Evolutionary conservation across 1,284 basidiomycete genomes (phyloP), one percentile per base, ranked within the genome.

Genomic region (Trichosporon sp.): DNA sequence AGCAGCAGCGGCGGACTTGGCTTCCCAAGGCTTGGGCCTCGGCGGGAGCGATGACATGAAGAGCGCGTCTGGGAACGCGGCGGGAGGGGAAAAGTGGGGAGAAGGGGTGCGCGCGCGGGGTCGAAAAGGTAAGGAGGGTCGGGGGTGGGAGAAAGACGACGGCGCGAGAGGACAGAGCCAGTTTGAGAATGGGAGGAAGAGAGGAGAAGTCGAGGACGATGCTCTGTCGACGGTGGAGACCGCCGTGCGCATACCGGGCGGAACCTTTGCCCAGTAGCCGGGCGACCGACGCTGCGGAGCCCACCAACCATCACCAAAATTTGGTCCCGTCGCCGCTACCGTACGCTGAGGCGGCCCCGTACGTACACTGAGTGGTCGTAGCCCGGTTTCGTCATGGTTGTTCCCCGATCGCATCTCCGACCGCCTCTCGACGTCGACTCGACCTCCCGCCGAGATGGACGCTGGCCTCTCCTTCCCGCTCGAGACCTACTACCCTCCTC

Each of bases 11-110:
- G 68, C 72, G 21, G 73, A 65, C 47, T 70, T 70, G 34, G 69
- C 73, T 73, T 80, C 79, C 79, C 79, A 81, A 44, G 80, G 80
- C 62, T 81, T 81, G 18, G 79, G 77, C 53, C 79, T 71, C 5
- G 78, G 76, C 18, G 80, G 76, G 12, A 78, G 70, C 9, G 80
- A 80, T 62, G 79, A 72, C 76, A 78, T 78, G 62, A 21, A 65
- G n/a, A 51, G 68, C 63, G 35, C 67, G 23, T 18, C 38, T 44
- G 64, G n/a, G 51, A 51, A 29, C 58, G 34, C 18, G 56, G 35
- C 27, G 29, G 21, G 58, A 6, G 47, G 21, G 12, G 47, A 51
- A 9, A 1, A 51, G 23, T 23, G n/a, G 21, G 47, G 11, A 51
- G 9, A 23, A 18, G 18, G 35, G 35, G 35, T 13, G 38, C n/a